A percentile compares a stretch with the other conserved stretches of the same genome.
Evolutionary conservation across 2,329 filamentous ascomycete species (phyloP).

Genomic region (Trematosphaeria pertusa): DNA sequence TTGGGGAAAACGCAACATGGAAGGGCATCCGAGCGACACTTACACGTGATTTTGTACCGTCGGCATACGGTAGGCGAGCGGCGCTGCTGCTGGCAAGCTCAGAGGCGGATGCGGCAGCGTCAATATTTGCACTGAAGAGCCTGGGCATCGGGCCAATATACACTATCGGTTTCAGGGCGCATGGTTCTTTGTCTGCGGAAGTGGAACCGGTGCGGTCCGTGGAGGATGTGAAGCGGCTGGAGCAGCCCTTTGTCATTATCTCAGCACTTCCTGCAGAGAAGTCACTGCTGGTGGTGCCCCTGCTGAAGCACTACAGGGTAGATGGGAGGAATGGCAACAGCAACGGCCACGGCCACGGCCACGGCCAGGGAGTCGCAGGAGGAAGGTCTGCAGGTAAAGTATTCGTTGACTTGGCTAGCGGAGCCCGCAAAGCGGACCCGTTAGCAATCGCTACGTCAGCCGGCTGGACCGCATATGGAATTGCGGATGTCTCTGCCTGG

Average conservation of each 20-base stretch:
- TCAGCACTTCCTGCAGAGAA: constrained; percentile 81
- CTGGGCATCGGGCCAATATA: constrained; percentile 80
- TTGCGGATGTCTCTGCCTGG: constrained; percentile 81
- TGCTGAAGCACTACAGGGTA: constrained; percentile 73
- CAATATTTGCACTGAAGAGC: constrained; percentile 79
- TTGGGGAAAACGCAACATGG: constrained; percentile 86
- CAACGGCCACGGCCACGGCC: constrained; percentile 42
- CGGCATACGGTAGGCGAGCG: constrained; percentile 77
- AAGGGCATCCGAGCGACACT: constrained; percentile 83
- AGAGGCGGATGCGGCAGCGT: constrained; percentile 77
- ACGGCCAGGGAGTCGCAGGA: constrained; percentile 19
- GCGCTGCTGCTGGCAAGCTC: constrained; percentile 77
- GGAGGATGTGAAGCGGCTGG: constrained; percentile 80
- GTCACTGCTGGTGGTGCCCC: constrained; percentile 76
- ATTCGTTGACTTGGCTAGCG: constrained; percentile 79
- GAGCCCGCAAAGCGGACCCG: constrained; percentile 70
- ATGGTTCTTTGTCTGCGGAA: constrained; percentile 65
- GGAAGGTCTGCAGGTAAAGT: constrained; percentile 63
- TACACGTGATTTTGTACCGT: constrained; percentile 81
- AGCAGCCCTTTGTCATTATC: constrained; percentile 81
- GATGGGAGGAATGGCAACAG: constrained; percentile 50
- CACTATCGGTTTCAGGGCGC: constrained; percentile 78
- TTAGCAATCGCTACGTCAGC: constrained; percentile 72
- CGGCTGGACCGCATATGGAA: constrained; percentile 81
- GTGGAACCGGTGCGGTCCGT: constrained; percentile 72